Conservation (phyloP, 2,329 filamentous ascomycete species). For the Cordyceps militaris region DNA sequence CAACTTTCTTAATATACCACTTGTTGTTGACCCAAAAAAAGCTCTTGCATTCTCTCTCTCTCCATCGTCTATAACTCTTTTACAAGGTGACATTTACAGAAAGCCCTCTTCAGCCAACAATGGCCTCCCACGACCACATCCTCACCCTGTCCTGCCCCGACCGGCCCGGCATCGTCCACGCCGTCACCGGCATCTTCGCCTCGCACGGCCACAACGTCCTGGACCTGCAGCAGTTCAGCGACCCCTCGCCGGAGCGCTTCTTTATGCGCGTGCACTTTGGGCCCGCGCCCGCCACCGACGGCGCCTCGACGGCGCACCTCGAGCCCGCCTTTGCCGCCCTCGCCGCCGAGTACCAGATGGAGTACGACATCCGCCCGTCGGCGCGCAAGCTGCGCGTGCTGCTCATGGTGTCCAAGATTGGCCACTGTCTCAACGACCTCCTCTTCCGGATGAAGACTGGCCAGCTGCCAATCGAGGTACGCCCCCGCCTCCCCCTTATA, state of each 20-base stretch:
- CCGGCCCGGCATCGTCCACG: slow-evolving; percentile 77
- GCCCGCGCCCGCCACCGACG: slow-evolving; percentile 38
- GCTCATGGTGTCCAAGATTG: slow-evolving; percentile 87
- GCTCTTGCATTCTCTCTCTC: slow-evolving; percentile 7
- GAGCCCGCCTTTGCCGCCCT: slow-evolving; percentile 51
- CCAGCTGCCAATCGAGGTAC: slow-evolving; percentile 61
- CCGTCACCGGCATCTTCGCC: slow-evolving; percentile 72
- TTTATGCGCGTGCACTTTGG: slow-evolving; percentile 87
- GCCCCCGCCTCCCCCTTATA: neutral
- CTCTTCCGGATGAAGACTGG: slow-evolving; percentile 71
- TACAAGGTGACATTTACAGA: slow-evolving; percentile 1
- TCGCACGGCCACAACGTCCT: slow-evolving; percentile 70
- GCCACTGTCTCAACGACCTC: slow-evolving; percentile 77
- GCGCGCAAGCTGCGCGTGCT: slow-evolving; percentile 66
- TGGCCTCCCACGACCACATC: slow-evolving; percentile 52
- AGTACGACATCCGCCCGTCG: slow-evolving; percentile 63
- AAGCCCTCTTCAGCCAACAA: slow-evolving; percentile 16
- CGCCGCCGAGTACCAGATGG: slow-evolving; percentile 58
- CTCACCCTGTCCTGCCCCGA: slow-evolving; percentile 80
- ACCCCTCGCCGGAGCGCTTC: slow-evolving; percentile 66
- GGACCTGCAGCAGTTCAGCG: slow-evolving; percentile 78
- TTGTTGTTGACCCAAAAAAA: slow-evolving; percentile 10
- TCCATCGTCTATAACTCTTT: neutral
- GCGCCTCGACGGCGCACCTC: slow-evolving; percentile 42
- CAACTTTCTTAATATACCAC: slow-evolving; percentile 15